Evolutionary conservation across 257 asterid species (phyloP).

Genomic region (Ligustrum vulgare): DNA sequence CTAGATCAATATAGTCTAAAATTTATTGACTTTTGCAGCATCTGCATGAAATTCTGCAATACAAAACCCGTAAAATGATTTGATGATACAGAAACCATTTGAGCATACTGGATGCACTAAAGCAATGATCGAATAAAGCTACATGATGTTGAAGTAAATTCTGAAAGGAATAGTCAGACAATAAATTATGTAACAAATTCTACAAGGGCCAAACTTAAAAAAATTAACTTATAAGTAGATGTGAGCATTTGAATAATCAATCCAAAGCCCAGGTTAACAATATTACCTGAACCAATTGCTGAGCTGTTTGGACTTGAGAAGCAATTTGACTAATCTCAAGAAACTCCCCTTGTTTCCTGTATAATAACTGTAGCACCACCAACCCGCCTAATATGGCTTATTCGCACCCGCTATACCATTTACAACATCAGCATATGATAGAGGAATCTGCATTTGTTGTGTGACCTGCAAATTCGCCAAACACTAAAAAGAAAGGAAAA

Average conservation of each 20-base stretch:
- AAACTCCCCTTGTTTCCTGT: too few relatives aligned
- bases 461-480: slow-evolving; percentile 10
- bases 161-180: too few relatives aligned
- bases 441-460: too few relatives aligned
- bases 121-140: too few relatives aligned
- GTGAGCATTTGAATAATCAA: not conserved
- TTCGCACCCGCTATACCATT: too few relatives aligned
- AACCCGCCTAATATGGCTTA: too few relatives aligned
- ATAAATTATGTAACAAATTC: not conserved
- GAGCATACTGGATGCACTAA: not conserved
- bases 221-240: not conserved
- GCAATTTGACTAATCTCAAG: slow-evolving; percentile 64
- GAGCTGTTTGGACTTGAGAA: slow-evolving; percentile 95
- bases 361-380: too few relatives aligned
- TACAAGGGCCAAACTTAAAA: not conserved
- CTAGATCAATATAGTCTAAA: too few relatives aligned
- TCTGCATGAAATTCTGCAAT: slow-evolving; percentile 35
- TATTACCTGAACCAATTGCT: slow-evolving; percentile 83
- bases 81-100: not conserved
- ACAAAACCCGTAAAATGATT: not conserved
- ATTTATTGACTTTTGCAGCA: slow-evolving; percentile 41
- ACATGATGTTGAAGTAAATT: not conserved
- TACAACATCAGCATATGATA: too few relatives aligned
- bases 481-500: slow-evolving; percentile 5
- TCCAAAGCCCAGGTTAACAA: not conserved